Evolutionary conservation across 1,284 basidiomycete genomes (phyloP).

Genomic region (Rhodotorula sp.): DNA sequence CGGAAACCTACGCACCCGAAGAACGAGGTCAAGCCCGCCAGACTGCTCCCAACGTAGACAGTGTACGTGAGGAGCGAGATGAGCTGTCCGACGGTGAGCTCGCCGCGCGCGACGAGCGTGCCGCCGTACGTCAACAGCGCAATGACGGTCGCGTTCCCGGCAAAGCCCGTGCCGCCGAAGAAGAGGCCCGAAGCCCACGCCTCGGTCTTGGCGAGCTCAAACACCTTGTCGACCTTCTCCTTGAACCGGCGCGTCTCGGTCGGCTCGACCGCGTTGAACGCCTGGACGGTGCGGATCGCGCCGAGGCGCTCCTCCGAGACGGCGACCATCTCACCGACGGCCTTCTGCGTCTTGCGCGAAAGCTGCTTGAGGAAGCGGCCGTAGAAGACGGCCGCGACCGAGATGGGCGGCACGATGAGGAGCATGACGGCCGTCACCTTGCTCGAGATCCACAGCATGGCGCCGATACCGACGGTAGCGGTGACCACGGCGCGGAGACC

Average conservation of each 20-base stretch:
- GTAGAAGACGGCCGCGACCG: constrained; percentile 93
- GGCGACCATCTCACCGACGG: constrained; percentile 38
- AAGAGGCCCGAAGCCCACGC: constrained; percentile 82
- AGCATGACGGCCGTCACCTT: constrained; percentile 90
- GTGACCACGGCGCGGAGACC: constrained; percentile 84
- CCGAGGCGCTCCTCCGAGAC: constrained; percentile 86
- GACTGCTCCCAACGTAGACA: constrained; percentile 42
- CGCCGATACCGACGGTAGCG: constrained; percentile 85
- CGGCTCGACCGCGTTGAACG: constrained; percentile 72
- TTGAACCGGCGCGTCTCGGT: constrained; percentile 65
- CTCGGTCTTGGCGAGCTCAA: constrained; percentile 79
- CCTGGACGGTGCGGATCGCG: constrained; percentile 90
- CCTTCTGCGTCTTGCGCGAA: constrained; percentile 85
- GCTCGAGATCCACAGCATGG: constrained; percentile 94
- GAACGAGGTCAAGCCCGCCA: constrained; percentile 53
- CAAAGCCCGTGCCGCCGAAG: constrained; percentile 59
- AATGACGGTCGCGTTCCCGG: constrained; percentile 88
- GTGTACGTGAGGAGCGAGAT: constrained; percentile 91
- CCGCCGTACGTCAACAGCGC: constrained; percentile 92
- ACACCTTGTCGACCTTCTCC: constrained; percentile 65
- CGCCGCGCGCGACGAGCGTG: constrained; percentile 79
- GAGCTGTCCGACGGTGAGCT: constrained; percentile 86
- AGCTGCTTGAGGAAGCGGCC: constrained; percentile 91
- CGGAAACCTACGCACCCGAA: constrained; percentile 46
- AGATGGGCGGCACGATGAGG: constrained; percentile 83